phyloP scores from a whole-genome alignment of 768 basidiomycete genomes.

The Xerocomus potaroensis region DNA sequence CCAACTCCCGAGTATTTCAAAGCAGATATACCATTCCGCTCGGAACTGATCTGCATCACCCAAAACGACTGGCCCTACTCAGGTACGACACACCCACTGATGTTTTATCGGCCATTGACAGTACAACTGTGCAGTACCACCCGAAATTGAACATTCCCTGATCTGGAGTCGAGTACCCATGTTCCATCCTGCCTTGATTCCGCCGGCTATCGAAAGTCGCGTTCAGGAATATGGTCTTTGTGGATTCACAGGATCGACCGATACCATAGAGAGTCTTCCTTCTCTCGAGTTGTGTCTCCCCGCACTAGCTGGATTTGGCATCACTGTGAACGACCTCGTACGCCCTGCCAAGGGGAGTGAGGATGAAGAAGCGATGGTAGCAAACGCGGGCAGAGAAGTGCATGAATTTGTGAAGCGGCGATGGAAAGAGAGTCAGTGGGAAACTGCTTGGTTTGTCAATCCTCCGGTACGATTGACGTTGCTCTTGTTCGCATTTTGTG shows the following conservation, averaged over 20 bases:
- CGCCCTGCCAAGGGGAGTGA: slow-evolving; percentile 46
- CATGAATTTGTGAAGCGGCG: slow-evolving; percentile 56
- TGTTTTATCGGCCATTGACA: background rate
- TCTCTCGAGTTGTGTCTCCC: slow-evolving; percentile 53
- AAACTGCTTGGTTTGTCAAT: slow-evolving; percentile 90
- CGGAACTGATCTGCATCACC: slow-evolving; percentile 61
- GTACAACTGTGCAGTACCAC: slow-evolving; percentile 45
- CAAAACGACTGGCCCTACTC: slow-evolving; percentile 91
- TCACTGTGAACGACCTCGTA: slow-evolving; percentile 59
- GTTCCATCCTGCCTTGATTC: slow-evolving; percentile 55
- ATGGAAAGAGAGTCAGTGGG: slow-evolving; percentile 76
- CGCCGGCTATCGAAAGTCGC: slow-evolving; percentile 47
- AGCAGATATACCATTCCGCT: slow-evolving; percentile 46
- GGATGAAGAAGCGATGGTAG: slow-evolving; percentile 50
- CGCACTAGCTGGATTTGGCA: slow-evolving; percentile 64
- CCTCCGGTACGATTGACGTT: slow-evolving; percentile 56
- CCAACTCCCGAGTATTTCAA: slow-evolving; percentile 56
- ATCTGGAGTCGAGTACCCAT: slow-evolving; percentile 78
- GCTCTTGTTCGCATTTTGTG: background rate
- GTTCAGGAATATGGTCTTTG: slow-evolving; percentile 74
- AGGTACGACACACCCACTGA: slow-evolving; percentile 43
- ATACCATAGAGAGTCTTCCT: slow-evolving; percentile 57
- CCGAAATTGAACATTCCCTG: slow-evolving; percentile 67
- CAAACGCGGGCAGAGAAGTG: slow-evolving; percentile 53
- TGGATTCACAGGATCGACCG: slow-evolving; percentile 67